Evolutionary conservation across 1,139 yeast species (phyloP), one percentile per base, ranked within the genome.

Genomic region (Suhomyces bolitotheri): DNA sequence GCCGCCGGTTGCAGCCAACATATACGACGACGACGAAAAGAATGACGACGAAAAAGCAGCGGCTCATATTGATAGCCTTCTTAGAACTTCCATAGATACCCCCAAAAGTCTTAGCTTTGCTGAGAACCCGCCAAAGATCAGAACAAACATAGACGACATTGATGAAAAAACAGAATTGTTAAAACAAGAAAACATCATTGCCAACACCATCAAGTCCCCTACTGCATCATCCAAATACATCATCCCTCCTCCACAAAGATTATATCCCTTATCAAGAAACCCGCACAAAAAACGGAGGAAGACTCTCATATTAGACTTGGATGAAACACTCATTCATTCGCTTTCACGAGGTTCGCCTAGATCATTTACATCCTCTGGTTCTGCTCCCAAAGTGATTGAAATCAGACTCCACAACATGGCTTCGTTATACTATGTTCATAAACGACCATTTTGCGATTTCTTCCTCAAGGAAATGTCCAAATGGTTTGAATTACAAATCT

Each of bases 251-350:
- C 77, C 77, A 7, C 72, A 64, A 37, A 44, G 76, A 43, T 55
- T 71, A 31, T 66, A 62, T 41, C 77, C 77, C 5, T 56, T 70
- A 15, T 57, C 65, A 5, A 47, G 76, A 27, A 66, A 70, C 50
- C 76, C 75, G 2, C 62, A 60, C 10, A 61, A 56, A 36, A 56
- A 46, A 31, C 50, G 64, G 21, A 67, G 69, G 45, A 92, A 90
- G 56, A 83, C 90, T 1, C 69, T 92, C 27, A 82, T 92, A 1
- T 66, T 92, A 19, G 98, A 92, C 57, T 72, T 92, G 23, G 98
- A 92, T 60, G 98, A 92, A 54, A 92, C 98, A 0, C 65, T 92
- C 40, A 89, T 92, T 40, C 98, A 92, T 57, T 88, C 97, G 1
- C 70, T 89, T 36, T 81, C 94, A 2, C 71, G 95, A 39, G 78